Evolutionary conservation across 1,284 basidiomycete genomes (phyloP), one percentile per base, ranked within the genome.

Genomic region (Ustilago loliicola): DNA sequence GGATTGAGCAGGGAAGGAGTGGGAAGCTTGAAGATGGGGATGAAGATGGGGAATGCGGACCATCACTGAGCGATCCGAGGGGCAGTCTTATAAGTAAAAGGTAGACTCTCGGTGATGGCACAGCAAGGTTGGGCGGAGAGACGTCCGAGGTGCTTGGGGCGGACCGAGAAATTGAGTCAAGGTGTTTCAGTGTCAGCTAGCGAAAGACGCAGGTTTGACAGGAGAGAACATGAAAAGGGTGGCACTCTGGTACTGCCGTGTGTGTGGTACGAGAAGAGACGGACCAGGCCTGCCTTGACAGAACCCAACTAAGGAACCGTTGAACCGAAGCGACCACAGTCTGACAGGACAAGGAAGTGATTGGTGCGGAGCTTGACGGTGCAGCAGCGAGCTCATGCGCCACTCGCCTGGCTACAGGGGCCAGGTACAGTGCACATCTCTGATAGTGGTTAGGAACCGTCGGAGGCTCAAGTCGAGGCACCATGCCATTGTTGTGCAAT

Each of bases 51-150:
- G 57, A 60, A 66, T 66, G 62, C 56, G 63, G 59, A 66, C 57
- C 59, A 72, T 77, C 68, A 68, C 74, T 69, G 74, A 77, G 74
- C 48, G 61, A 54, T 77, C 74, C 74, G 74, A 77, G 74, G 68
- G 72, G 56, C 32, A 27, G 55, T 40, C 48, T 77, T 77, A 68
- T 77, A 77, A 72, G 59, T 50, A 56, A 72, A 66, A 61, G 17
- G 59, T 48, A 50, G 48, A 17, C 42, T 32, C 66, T 68, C 66
- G 68, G 74, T 62, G 74, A 72, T 72, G 64, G 64, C 59, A 66
- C 59, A 58, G 42, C 51, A 23, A 45, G 48, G 53, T 52, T 48
- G 54, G 45, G 56, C 66, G 58, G 66, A 66, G 65, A 42, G 27
- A 62, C 55, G 69, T 54, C 74, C 74, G 66, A 77, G 74, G 58